These are phyloP conservation scores for Dimargaris xerosporica DNA, from an alignment of 192 early-diverging fungal species.

Conservation along the genomic window DNA sequence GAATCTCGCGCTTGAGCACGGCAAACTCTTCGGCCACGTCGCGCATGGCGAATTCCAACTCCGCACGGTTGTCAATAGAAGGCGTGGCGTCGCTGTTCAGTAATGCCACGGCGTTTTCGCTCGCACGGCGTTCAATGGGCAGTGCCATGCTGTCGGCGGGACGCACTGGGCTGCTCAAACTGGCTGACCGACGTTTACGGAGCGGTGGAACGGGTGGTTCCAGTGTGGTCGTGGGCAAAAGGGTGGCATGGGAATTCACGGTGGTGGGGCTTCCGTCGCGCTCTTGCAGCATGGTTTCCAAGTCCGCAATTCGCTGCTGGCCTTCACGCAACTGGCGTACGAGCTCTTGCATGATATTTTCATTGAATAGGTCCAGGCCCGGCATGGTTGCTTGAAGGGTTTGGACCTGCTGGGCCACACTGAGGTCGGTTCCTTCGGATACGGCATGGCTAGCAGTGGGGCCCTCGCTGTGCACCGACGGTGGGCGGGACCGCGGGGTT, in stretches of 20 bases:
- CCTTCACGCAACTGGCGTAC: neutral
- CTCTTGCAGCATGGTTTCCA: neutral
- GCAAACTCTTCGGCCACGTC: neutral
- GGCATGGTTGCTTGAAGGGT: too few species aligned
- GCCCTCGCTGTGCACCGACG: neutral
- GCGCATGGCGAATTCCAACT: neutral
- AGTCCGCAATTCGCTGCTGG: neutral
- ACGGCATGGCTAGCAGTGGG: neutral
- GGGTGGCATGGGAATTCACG: neutral
- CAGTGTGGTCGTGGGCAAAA: neutral
- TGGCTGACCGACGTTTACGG: neutral
- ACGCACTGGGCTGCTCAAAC: neutral
- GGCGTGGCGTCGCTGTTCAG: neutral
- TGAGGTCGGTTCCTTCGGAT: neutral
- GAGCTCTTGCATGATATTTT: too few species aligned
- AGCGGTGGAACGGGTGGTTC: too few species aligned
- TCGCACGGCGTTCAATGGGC: neutral
- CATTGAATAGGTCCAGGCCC: too few species aligned
- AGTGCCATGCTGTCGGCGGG: neutral
- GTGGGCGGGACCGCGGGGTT: neutral
- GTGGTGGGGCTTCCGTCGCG: neutral
- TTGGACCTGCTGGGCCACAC: too few species aligned
- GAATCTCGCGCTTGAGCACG: constrained; percentile 1
- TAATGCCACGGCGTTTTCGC: neutral
- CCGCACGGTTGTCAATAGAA: neutral